Evolutionary conservation across 2,329 filamentous ascomycete genomes (phyloP).

Genomic region (Pseudomassariella vexata): DNA sequence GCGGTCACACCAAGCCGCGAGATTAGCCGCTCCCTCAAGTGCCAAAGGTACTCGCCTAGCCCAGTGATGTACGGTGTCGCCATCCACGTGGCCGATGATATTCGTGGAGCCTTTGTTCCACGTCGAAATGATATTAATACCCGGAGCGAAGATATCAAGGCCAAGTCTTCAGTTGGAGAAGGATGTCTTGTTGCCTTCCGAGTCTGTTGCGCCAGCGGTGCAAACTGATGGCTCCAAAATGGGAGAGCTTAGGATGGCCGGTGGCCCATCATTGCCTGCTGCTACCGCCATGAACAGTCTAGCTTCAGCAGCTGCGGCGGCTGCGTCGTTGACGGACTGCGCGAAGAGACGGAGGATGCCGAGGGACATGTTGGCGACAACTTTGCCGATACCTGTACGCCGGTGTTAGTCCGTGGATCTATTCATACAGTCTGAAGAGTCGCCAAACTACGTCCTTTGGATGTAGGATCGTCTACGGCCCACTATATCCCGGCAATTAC

Average conservation of each 20-base stretch:
- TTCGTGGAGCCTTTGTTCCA: constrained; percentile 29
- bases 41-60: constrained; percentile 38
- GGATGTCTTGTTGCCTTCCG: constrained; percentile 6
- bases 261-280: constrained; percentile 15
- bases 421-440: no score
- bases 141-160: constrained; percentile 30
- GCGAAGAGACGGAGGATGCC: constrained; percentile 19
- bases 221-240: constrained; percentile 11
- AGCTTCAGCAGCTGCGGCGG: constrained; percentile 8
- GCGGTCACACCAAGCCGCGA: constrained; percentile 15
- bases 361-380: constrained; percentile 19
- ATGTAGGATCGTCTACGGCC: constrained; percentile 8
- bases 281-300: constrained; percentile 13
- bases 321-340: constrained; percentile 10
- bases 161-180: constrained; percentile 14
- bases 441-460: constrained; percentile 12
- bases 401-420: no score
- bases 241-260: constrained; percentile 12
- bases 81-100: constrained; percentile 40
- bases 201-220: constrained; percentile 14
- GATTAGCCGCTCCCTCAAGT: constrained; percentile 34
- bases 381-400: constrained; percentile 10
- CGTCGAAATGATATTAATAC: constrained; percentile 30
- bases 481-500: constrained; percentile 25
- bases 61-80: constrained; percentile 35